A percentile compares a stretch with the other conserved stretches of the same genome.
phyloP scores from a whole-genome alignment of 2,329 filamentous ascomycete species.

The Aspergillus terreus region DNA sequence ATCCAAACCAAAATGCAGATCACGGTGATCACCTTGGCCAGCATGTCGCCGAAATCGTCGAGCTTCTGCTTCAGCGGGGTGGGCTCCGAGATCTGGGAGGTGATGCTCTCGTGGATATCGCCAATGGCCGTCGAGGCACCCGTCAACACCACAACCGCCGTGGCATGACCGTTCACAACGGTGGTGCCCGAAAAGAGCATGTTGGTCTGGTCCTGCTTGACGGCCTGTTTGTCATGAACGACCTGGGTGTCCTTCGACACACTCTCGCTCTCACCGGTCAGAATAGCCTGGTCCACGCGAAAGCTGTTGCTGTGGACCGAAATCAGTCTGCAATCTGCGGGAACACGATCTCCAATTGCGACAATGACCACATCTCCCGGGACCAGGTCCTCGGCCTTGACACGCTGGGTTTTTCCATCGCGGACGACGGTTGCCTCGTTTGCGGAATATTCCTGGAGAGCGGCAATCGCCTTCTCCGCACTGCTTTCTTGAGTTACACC shows the following conservation, averaged over 20 bases:
- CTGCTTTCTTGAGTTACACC: constrained; percentile 98
- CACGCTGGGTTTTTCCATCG: constrained; percentile 71
- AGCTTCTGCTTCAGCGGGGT: constrained; percentile 98
- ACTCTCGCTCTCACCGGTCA: constrained; percentile 97
- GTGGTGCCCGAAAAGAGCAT: constrained; percentile 99
- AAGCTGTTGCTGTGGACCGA: constrained; percentile 97
- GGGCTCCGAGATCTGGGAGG: constrained; percentile 93
- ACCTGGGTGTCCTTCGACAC: constrained; percentile 75
- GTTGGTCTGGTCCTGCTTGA: constrained; percentile 96
- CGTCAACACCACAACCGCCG: constrained; percentile 84
- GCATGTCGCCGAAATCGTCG: constrained; percentile 92
- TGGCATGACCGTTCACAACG: constrained; percentile 89
- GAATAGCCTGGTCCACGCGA: constrained; percentile 89
- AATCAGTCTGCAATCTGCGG: constrained; percentile 87
- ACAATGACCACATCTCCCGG: constrained; percentile 89
- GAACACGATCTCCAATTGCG: constrained; percentile 85
- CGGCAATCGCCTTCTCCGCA: constrained; percentile 96
- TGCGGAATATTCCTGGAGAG: constrained; percentile 96
- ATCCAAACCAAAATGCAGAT: constrained; percentile 97
- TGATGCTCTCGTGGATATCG: constrained; percentile 98
- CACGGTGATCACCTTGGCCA: constrained; percentile 96
- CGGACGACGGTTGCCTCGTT: constrained; percentile 94
- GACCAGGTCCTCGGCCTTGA: constrained; percentile 96
- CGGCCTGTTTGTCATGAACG: constrained; percentile 75
- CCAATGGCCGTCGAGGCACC: constrained; percentile 91